Evolutionary conservation across 345 rosid species (phyloP).

Genomic region (Melastoma malabathricum): DNA sequence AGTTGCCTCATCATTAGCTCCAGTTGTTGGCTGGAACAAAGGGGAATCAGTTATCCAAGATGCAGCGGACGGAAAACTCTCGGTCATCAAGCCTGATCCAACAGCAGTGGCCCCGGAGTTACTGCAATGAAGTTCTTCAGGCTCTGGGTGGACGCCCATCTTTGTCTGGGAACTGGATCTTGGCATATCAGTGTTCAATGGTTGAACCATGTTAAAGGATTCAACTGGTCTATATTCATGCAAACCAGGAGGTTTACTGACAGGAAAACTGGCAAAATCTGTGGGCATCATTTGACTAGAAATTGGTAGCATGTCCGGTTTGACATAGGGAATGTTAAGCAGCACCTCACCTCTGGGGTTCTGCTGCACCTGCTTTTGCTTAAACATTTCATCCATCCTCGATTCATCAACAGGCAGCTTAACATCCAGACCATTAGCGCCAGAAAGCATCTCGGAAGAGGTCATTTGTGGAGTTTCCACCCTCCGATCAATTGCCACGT

Average conservation of each 20-base stretch:
- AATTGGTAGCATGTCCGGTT: conserved; percentile 17
- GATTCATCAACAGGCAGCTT: conserved; percentile 15
- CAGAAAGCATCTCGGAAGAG: conserved; percentile 14
- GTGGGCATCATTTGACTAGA: conserved; percentile 10
- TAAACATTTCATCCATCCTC: conserved; percentile 23
- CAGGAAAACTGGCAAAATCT: conserved; percentile 6
- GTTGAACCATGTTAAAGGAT: conserved; percentile 16
- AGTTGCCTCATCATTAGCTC: conserved; percentile 16
- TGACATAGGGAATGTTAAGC: conserved; percentile 17
- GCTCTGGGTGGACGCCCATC: conserved; percentile 22
- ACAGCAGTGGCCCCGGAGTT: conserved; percentile 14
- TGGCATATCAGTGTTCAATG: conserved; percentile 22
- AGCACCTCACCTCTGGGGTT: conserved; percentile 20
- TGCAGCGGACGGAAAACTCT: conserved; percentile 17
- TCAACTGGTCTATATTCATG: conserved; percentile 18
- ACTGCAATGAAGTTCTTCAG: conserved; percentile 21
- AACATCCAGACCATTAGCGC: conserved; percentile 12
- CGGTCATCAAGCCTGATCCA: conserved; percentile 15
- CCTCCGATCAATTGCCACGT: conserved; percentile 14
- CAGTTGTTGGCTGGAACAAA: conserved; percentile 17
- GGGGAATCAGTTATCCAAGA: conserved; percentile 22
- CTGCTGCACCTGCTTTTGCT: conserved; percentile 18
- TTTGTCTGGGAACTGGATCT: conserved; percentile 22
- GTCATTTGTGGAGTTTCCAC: conserved; percentile 20
- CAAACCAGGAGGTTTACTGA: conserved; percentile 14